Percentiles rank a stretch among this genome's conserved stretches.
phyloP scores from a whole-genome alignment of 306 rosid species.

The Purshia tridentata region DNA sequence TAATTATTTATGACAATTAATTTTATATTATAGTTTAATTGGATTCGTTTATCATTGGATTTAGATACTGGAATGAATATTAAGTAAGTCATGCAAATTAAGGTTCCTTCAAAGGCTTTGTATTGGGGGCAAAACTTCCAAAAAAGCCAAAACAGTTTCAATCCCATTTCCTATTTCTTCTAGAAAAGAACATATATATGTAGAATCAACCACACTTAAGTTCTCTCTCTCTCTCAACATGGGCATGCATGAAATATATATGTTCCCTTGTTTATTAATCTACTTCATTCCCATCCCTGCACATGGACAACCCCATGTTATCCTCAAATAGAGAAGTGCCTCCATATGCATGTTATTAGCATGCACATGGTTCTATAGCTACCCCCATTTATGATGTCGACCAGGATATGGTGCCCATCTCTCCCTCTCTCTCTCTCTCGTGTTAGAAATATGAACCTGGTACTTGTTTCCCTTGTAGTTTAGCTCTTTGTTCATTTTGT shows the following conservation, averaged over 20 bases:
- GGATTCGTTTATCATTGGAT: constrained; percentile 19
- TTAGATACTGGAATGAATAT: constrained; percentile 7
- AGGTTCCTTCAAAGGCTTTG: too few species aligned
- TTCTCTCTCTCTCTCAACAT: background rate
- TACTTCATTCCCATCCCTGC: constrained; percentile 35
- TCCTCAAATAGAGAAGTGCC: constrained; percentile 6
- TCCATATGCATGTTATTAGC: constrained; percentile 14
- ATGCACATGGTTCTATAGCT: constrained; percentile 33
- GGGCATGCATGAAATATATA: constrained; percentile 8
- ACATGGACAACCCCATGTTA: constrained; percentile 39
- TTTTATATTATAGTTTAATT: background rate
- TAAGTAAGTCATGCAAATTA: background rate
- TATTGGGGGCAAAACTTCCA: background rate
- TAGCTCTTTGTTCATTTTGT: background rate
- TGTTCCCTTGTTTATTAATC: background rate
- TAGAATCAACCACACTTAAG: background rate
- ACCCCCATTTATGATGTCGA: constrained; percentile 6
- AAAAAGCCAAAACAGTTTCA: background rate
- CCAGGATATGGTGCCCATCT: background rate
- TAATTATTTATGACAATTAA: background rate
- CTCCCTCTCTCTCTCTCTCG: background rate
- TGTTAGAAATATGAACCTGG: background rate
- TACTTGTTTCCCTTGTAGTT: background rate
- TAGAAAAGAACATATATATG: background rate
- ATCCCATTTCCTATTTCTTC: background rate